phyloP scores from a whole-genome alignment of 2,329 filamentous ascomycete genomes.

The Neopestalotiopsis sp. region DNA sequence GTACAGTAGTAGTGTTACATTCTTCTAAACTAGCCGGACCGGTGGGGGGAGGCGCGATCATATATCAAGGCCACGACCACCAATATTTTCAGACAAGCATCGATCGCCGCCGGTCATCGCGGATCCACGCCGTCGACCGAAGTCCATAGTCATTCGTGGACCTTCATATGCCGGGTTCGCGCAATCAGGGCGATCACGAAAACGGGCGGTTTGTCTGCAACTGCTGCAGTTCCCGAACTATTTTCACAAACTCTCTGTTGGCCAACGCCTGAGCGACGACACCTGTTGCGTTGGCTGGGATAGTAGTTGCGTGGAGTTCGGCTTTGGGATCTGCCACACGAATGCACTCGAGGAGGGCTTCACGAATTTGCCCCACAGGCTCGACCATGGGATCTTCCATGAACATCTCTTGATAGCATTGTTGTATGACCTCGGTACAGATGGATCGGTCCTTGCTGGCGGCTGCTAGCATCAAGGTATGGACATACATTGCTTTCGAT shows the following conservation, averaged over 20 bases:
- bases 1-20: constrained; percentile 14
- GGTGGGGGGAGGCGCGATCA: background rate
- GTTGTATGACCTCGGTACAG: constrained; percentile 55
- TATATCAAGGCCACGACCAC: background rate
- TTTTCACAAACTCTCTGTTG: constrained; percentile 38
- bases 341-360: constrained; percentile 60
- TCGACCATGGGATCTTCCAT: constrained; percentile 57
- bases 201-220: background rate
- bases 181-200: background rate
- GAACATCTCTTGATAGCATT: constrained; percentile 64
- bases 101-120: constrained; percentile 14
- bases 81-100: background rate
- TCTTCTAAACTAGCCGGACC: background rate
- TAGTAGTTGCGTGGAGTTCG: constrained; percentile 35
- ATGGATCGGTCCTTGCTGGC: constrained; percentile 46
- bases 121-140: constrained; percentile 5
- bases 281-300: constrained; percentile 26
- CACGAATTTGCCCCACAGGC: constrained; percentile 49
- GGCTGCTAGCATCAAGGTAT: constrained; percentile 57
- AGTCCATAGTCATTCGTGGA: background rate
- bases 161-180: background rate
- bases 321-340: constrained; percentile 58
- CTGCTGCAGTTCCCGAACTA: constrained; percentile 29
- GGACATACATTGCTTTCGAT: constrained; percentile 58
- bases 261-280: constrained; percentile 17